Evolutionary conservation across 2,329 filamentous ascomycete genomes (phyloP).

Genomic region (Cercospora brassicicola): DNA sequence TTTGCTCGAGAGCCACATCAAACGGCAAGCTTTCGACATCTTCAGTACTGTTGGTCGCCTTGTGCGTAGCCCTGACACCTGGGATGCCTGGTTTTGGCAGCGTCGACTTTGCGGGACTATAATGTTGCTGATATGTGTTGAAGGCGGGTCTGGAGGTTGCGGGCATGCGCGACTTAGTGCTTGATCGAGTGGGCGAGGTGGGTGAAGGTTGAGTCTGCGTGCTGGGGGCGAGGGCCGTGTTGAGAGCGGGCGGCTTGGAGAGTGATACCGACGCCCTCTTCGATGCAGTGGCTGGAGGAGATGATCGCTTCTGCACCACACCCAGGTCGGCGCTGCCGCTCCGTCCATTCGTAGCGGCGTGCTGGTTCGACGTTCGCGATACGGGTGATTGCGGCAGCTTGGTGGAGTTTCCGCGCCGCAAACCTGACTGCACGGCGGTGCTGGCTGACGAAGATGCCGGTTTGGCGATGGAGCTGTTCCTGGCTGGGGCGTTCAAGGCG

Average conservation of each 20-base stretch:
- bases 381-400: constrained; percentile 29
- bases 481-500: constrained; percentile 6
- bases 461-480: constrained; percentile 14
- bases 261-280: constrained; percentile 29
- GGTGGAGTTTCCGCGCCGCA: constrained; percentile 31
- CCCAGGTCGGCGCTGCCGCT: constrained; percentile 18
- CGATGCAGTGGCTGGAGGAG: constrained; percentile 19
- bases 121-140: constrained; percentile 66
- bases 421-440: constrained; percentile 1
- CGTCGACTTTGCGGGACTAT: constrained; percentile 62
- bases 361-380: constrained; percentile 18
- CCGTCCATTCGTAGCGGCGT: constrained; percentile 6
- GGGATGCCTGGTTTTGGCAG: constrained; percentile 62
- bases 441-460: constrained; percentile 4
- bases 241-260: constrained; percentile 23
- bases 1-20: constrained; percentile 48
- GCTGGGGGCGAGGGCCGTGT: constrained; percentile 15
- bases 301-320: constrained; percentile 13
- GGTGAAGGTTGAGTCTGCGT: constrained; percentile 22
- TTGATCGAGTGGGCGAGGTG: constrained; percentile 27
- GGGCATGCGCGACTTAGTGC: constrained; percentile 37
- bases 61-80: constrained; percentile 43
- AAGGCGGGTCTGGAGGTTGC: constrained; percentile 54
- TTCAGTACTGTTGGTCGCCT: constrained; percentile 62
- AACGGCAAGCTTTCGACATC: constrained; percentile 43